Evolutionary conservation across 2,329 filamentous ascomycete genomes (phyloP).

Genomic region (Periglandula ipomoeae): DNA sequence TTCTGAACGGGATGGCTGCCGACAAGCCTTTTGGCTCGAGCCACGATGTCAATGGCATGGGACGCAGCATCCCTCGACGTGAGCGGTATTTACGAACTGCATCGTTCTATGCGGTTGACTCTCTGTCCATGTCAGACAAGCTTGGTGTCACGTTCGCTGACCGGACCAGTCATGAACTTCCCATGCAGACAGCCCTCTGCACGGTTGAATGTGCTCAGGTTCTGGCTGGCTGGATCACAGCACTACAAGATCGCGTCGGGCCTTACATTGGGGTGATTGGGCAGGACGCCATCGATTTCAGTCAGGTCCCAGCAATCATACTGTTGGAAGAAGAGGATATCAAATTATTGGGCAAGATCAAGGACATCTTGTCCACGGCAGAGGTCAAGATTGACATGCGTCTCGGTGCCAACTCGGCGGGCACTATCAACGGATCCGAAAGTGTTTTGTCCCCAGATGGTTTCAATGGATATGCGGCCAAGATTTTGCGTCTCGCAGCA

Average conservation of each 20-base stretch:
- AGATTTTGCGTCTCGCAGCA: slow-evolving; percentile 74
- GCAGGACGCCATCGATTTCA: slow-evolving; percentile 68
- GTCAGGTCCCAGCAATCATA: slow-evolving; percentile 78
- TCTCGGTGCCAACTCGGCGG: slow-evolving; percentile 18
- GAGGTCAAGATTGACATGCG: slow-evolving; percentile 63
- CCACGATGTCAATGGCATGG: slow-evolving; percentile 16
- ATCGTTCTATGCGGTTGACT: slow-evolving; percentile 92
- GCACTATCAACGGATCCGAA: slow-evolving; percentile 43
- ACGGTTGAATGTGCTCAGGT: slow-evolving; percentile 92
- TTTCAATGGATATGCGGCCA: slow-evolving; percentile 70
- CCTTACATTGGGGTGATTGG: slow-evolving; percentile 81
- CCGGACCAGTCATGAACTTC: slow-evolving; percentile 72
- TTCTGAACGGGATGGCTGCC: slow-evolving; percentile 35
- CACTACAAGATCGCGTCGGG: slow-evolving; percentile 89
- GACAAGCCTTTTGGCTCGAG: not conserved
- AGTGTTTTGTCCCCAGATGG: slow-evolving; percentile 46
- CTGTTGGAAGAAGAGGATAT: slow-evolving; percentile 86
- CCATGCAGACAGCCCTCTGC: slow-evolving; percentile 84
- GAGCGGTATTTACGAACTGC: slow-evolving; percentile 87
- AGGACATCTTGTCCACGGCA: slow-evolving; percentile 65
- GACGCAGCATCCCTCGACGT: slow-evolving; percentile 53
- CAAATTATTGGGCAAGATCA: slow-evolving; percentile 74
- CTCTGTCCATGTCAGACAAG: slow-evolving; percentile 78
- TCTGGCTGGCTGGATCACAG: slow-evolving; percentile 87
- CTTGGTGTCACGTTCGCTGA: slow-evolving; percentile 80